A percentile compares a stretch with the other conserved stretches of the same genome.
Evolutionary conservation across 768 basidiomycete species (phyloP).

Genomic region (Filobasidium wieringae): DNA sequence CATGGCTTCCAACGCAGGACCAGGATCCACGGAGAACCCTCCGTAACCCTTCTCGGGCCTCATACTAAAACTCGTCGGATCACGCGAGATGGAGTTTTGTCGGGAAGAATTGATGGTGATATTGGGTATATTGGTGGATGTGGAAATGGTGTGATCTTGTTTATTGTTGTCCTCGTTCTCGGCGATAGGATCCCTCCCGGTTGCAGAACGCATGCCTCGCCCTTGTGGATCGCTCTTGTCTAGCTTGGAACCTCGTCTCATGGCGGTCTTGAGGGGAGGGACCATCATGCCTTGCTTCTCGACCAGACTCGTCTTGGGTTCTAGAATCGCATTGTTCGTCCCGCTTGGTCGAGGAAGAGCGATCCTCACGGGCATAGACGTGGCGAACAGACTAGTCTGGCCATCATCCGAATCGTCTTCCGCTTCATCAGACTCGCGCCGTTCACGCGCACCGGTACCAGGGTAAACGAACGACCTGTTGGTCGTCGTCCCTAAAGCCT

Average conservation of each 20-base stretch:
- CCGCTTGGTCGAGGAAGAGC: constrained; percentile 14
- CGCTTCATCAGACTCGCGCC: not conserved
- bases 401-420: constrained; percentile 16
- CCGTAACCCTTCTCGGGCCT: not conserved
- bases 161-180: not conserved
- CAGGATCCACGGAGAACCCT: constrained; percentile 29
- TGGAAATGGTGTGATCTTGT: not conserved
- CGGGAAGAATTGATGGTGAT: not conserved
- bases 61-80: not conserved
- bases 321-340: constrained; percentile 1
- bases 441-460: not conserved
- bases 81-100: not conserved
- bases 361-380: constrained; percentile 32
- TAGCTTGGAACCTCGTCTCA: constrained; percentile 17
- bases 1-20: constrained; percentile 28
- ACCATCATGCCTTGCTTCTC: constrained; percentile 30
- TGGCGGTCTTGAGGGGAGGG: constrained; percentile 28
- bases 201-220: not conserved
- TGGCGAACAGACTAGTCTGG: constrained; percentile 19
- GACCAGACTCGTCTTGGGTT: constrained; percentile 30
- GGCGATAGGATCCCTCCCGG: not conserved
- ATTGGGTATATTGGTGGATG: not conserved
- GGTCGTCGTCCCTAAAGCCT: constrained; percentile 3
- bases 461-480: not conserved
- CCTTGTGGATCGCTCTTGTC: not conserved